A percentile compares a stretch with the other conserved stretches of the same genome.
phyloP scores from a whole-genome alignment of 768 basidiomycete species.

The Auricularia auricula-judae region DNA sequence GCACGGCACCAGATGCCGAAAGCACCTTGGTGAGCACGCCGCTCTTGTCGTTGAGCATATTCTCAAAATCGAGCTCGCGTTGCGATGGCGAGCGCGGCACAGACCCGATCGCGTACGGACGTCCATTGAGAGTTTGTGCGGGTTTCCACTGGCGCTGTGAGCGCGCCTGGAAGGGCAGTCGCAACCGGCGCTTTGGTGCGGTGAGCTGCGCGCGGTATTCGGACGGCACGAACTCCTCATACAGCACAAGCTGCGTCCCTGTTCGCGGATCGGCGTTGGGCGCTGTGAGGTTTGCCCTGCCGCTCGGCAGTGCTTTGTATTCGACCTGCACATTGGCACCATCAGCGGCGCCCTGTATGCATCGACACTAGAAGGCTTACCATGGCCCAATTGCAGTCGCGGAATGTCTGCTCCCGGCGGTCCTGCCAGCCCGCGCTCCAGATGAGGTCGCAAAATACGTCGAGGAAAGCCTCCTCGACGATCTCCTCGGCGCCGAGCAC shows the following conservation, averaged over 20 bases:
- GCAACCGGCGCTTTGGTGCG: constrained; percentile 26
- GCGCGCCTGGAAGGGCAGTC: constrained; percentile 32
- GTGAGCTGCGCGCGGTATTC: constrained; percentile 75
- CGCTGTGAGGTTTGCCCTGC: constrained; percentile 9
- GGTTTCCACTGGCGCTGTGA: constrained; percentile 53
- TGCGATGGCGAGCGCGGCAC: constrained; percentile 41
- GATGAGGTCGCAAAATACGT: constrained; percentile 72
- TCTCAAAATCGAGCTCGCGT: constrained; percentile 73
- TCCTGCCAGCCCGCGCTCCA: constrained; percentile 85
- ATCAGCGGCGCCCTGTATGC: neutral
- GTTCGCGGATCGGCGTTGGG: constrained; percentile 53
- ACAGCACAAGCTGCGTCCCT: constrained; percentile 60
- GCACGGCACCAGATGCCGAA: neutral
- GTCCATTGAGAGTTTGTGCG: constrained; percentile 70
- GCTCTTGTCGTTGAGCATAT: constrained; percentile 31
- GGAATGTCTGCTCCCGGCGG: constrained; percentile 65
- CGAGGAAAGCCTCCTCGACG: constrained; percentile 84
- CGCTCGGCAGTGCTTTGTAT: constrained; percentile 61
- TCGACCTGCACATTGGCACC: constrained; percentile 47
- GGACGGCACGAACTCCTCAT: constrained; percentile 88
- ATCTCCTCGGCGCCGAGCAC: constrained; percentile 63
- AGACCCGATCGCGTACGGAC: constrained; percentile 56
- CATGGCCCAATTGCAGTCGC: constrained; percentile 88
- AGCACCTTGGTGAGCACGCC: neutral
- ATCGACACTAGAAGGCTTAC: constrained; percentile 31